These are phyloP conservation scores for Suillus hirtellus DNA, from an alignment of 768 basidiomycete species.

Conservation along the genomic window DNA sequence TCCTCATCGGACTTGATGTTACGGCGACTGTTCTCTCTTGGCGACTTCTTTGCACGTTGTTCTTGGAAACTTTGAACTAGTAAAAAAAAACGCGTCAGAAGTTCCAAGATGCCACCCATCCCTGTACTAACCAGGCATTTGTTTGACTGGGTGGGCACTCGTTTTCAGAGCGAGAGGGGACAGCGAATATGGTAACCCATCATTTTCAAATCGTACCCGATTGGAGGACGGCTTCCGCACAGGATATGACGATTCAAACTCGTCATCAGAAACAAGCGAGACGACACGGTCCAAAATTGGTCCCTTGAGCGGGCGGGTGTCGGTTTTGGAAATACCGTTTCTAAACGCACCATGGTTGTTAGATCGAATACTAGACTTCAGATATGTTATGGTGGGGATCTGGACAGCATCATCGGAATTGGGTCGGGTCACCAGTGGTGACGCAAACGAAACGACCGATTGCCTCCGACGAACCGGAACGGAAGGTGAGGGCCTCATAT, in stretches of 20 bases:
- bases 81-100: background rate
- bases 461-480: background rate
- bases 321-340: background rate
- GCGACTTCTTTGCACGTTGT: background rate
- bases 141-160: background rate
- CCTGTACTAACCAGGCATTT: background rate
- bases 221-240: background rate
- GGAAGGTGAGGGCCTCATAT: background rate
- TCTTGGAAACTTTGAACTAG: background rate
- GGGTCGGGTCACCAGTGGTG: background rate
- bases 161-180: background rate
- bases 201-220: conserved; percentile 2
- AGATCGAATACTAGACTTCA: background rate
- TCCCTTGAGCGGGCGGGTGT: background rate
- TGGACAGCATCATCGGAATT: background rate
- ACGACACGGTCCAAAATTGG: background rate
- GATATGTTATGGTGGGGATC: background rate
- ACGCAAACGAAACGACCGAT: conserved; percentile 1
- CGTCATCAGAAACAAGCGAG: background rate
- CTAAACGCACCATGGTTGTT: background rate
- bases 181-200: background rate
- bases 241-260: background rate
- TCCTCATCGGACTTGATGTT: conserved; percentile 8
- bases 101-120: background rate
- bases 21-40: background rate